phyloP scores from a whole-genome alignment of 1,139 yeast genomes.

The Yamadazyma triangularis region DNA sequence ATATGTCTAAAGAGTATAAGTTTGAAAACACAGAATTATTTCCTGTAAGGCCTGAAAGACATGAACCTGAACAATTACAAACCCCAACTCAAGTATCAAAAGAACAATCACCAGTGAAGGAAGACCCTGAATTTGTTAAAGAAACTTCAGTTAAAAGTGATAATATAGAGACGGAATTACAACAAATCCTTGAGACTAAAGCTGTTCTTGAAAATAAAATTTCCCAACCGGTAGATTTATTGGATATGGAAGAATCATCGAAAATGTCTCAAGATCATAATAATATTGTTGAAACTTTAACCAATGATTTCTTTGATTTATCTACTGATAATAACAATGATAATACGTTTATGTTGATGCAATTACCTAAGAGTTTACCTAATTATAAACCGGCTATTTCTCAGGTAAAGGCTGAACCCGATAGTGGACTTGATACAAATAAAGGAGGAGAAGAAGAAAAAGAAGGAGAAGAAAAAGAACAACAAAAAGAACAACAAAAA shows the following conservation, averaged over 20 bases:
- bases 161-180: conserved; percentile 25
- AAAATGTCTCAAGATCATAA: conserved; percentile 31
- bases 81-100: conserved; percentile 5
- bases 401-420: conserved; percentile 8
- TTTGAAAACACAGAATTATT: conserved; percentile 43
- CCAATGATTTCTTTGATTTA: conserved; percentile 20
- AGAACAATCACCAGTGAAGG: conserved; percentile 14
- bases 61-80: conserved; percentile 6
- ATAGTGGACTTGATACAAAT: conserved; percentile 8
- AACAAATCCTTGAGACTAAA: conserved; percentile 23
- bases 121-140: conserved; percentile 10
- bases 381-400: conserved; percentile 22
- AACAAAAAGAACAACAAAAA: conserved; percentile 12
- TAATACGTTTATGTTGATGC: conserved; percentile 50
- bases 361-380: conserved; percentile 70
- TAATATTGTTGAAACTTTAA: conserved; percentile 23
- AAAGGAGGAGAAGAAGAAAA: too few species aligned
- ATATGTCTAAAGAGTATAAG: conserved; percentile 57
- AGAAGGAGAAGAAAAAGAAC: too few species aligned
- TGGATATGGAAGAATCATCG: conserved; percentile 27
- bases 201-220: conserved; percentile 28
- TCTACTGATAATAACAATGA: conserved; percentile 10
- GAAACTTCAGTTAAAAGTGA: conserved; percentile 35
- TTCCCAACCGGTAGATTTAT: conserved; percentile 25
- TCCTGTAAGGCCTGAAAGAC: conserved; percentile 39